Base-by-base conservation (phyloP, 1,139 yeast genomes). In the Wickerhamomyces sp. region DNA sequence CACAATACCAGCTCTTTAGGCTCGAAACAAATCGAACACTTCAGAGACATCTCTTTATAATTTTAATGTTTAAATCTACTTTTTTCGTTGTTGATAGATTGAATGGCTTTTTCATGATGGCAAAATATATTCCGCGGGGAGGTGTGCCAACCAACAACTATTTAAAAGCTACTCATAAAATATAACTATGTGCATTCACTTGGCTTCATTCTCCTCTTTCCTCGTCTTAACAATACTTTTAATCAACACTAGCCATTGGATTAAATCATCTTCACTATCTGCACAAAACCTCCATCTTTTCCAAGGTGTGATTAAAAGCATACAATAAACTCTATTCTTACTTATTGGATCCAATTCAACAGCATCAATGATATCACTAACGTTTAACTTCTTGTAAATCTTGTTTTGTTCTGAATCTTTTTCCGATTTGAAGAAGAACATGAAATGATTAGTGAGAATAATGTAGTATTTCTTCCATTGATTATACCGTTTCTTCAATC, bases 321-420 rank as follows among this genome's bases (percentile, higher is more conserved):
- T 52, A 44, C 79, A 73, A 61, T 67, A 70, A 28, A 49, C 45
- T 41, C 66, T 70, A 9, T 68, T 52, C 35, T 58, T 61, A 7
- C 72, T 62, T 17, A 70, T 37, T 2, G 76, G 69, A 37, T 74
- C 79, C 29, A 72, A 52, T 42, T 75, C 81, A 27, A 73, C 70
- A 20, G 68, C 75, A 46, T 75, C 81, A 12, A 67, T 52, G n/a
- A 75, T 52, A 28, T 68, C 66, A 6, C 50, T 45, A 6, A 69
- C 49, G 5, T 54, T 49, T 8, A 72, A 55, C 26, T 49, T 45
- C 47, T 69, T 68, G 42, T 51, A 42, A 16, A 52, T 37, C 17
- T 31, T 42, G n/a, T 27, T 32, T 7, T 55, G 55, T 27, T 44
- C 46, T n/a, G 31, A 44, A 21, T 51, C 56, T 6, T 42, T 40